phyloP scores from a whole-genome alignment of 2,329 filamentous ascomycete genomes.

The Xylariaceae sp. region DNA sequence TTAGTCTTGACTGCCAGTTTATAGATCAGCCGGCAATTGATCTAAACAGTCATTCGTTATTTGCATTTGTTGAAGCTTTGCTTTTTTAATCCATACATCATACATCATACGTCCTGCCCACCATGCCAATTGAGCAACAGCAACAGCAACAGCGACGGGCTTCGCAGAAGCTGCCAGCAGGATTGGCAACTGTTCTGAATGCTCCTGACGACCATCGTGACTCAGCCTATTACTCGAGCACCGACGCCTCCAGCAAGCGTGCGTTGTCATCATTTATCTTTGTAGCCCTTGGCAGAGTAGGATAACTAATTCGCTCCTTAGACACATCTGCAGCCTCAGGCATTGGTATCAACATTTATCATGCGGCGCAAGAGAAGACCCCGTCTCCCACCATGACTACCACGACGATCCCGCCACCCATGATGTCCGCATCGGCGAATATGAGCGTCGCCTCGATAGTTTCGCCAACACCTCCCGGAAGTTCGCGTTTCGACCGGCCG shows the following conservation, averaged over 20 bases:
- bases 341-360: conserved; percentile 41
- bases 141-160: conserved; percentile 25
- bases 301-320: conserved; percentile 28
- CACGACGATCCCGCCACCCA: conserved; percentile 46
- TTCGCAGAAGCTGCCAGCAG: conserved; percentile 44
- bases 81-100: not conserved
- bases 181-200: conserved; percentile 48
- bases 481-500: conserved; percentile 41
- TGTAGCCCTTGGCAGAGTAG: conserved; percentile 5
- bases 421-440: conserved; percentile 53
- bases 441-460: conserved; percentile 65
- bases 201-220: conserved; percentile 46
- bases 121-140: conserved; percentile 37
- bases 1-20: conserved; percentile 6
- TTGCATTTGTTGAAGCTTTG: not conserved
- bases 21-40: conserved; percentile 6
- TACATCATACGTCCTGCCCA: conserved; percentile 1
- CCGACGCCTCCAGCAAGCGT: conserved; percentile 49
- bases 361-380: conserved; percentile 54
- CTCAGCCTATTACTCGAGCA: conserved; percentile 48
- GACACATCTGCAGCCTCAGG: conserved; percentile 45
- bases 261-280: conserved; percentile 25
- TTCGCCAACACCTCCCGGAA: conserved; percentile 50
- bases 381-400: conserved; percentile 53
- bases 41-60: not conserved